Evolutionary conservation across 768 basidiomycete species (phyloP).

Genomic region (Leccinum sublutescens): DNA sequence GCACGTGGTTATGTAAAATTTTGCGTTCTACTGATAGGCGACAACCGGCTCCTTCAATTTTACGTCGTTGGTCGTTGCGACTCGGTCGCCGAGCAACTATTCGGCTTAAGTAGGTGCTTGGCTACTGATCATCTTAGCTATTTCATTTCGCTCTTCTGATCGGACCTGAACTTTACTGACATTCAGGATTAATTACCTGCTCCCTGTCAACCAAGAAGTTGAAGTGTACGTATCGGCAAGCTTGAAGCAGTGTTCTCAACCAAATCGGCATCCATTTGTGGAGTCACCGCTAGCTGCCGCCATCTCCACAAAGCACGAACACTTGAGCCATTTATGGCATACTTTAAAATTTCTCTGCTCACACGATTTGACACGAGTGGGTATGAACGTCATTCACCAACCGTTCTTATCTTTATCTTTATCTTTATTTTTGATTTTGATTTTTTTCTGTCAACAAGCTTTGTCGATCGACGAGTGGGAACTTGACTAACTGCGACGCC

Average conservation of each 20-base stretch:
- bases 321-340: background rate
- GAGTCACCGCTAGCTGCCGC: background rate
- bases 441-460: background rate
- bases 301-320: background rate
- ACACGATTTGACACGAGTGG: slow-evolving; percentile 3
- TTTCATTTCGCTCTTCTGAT: slow-evolving; percentile 4
- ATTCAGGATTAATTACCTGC: background rate
- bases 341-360: background rate
- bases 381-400: background rate
- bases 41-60: background rate
- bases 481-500: background rate
- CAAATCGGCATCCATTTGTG: background rate
- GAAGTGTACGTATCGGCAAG: background rate
- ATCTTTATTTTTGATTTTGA: background rate
- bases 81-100: background rate
- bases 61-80: background rate
- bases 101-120: background rate
- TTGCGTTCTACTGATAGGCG: no score
- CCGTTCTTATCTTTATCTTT: background rate
- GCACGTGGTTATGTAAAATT: background rate
- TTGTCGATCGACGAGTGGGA: background rate
- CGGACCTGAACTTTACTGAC: slow-evolving; percentile 5
- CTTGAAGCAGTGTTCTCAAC: background rate
- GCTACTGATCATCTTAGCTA: background rate
- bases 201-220: slow-evolving; percentile 1